These are phyloP conservation scores for Mycena chlorophos DNA, from an alignment of 768 basidiomycete species.

Conservation along the genomic window DNA sequence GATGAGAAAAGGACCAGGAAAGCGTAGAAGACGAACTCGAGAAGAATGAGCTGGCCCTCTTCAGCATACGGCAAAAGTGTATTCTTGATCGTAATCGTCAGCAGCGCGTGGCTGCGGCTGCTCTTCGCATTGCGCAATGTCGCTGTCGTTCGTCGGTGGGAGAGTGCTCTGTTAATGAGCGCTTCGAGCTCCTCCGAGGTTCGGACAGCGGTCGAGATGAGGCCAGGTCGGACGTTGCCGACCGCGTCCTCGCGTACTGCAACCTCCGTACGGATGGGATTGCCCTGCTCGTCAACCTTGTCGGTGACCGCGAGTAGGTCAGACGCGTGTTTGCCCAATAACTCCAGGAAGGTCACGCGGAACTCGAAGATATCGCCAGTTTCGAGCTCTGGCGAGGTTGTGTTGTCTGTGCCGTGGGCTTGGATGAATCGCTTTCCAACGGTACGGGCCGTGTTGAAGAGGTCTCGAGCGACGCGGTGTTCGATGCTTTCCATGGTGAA, in stretches of 20 bases:
- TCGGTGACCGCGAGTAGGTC: constrained; percentile 30
- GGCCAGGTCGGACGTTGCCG: constrained; percentile 31
- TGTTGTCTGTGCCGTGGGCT: constrained; percentile 14
- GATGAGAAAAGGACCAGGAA: not conserved
- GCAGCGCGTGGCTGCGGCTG: constrained; percentile 36
- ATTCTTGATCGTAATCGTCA: constrained; percentile 35
- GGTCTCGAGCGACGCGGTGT: constrained; percentile 34
- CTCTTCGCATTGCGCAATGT: constrained; percentile 33
- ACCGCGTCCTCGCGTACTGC: constrained; percentile 33
- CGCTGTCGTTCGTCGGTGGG: constrained; percentile 32
- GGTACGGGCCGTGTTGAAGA: constrained; percentile 27
- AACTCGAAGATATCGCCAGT: constrained; percentile 31
- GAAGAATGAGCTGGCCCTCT: constrained; percentile 36
- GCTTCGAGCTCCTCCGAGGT: constrained; percentile 33
- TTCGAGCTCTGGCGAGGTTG: not conserved
- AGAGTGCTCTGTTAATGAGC: constrained; percentile 30
- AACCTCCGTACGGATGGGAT: constrained; percentile 29
- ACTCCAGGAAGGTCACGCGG: constrained; percentile 35
- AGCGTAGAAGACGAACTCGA: constrained; percentile 29
- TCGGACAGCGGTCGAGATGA: constrained; percentile 27
- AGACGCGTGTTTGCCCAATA: constrained; percentile 32
- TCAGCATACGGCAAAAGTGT: constrained; percentile 33
- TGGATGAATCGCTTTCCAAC: constrained; percentile 24
- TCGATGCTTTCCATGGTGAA: constrained; percentile 38
- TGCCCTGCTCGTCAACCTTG: constrained; percentile 27